Base-by-base conservation (phyloP, 371 early-diverging fungal species). In the Nematocida major region DNA sequence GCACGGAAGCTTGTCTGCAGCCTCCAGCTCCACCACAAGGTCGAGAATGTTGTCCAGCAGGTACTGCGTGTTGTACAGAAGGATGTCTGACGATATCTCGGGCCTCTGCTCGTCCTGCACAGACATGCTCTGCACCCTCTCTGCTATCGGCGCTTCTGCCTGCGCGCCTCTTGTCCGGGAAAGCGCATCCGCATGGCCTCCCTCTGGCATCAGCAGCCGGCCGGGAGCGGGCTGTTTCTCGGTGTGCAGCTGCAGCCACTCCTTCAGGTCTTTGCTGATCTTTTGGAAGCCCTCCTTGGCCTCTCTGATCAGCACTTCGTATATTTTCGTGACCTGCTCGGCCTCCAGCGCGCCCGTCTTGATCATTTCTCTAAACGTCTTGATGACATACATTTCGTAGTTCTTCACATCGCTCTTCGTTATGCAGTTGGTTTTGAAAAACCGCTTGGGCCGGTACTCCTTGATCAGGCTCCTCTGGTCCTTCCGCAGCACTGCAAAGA, bases 1-100 rank as follows among this genome's bases (percentile, higher is more conserved):
- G 43, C 85, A 88, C 9, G 88, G 88, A 0, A 86, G 81, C 79
- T 82, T 84, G 45, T 86, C 63, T 39, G 76, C 50, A 38, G 78
- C 66, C 54, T 84, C 79, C 38, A 87, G 80, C 38, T 67, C 68
- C 32, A 73, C 57, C 0, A 73, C 45, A 15, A 85, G 45, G 34
- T 76, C 73, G 11, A 82, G 63, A 3, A 85, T 78, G 65, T 83
- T 80, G 9, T 81, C 77, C 22, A 78, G 32, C 11, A 85, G 77
- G 51, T 82, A 78, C 7, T 79, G 66, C 28, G 38, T 50, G 65
- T 59, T 61, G 49, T 73, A 73, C 18, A 73, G 65, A 7, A 73
- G 51, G 9, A 63, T 73, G 34, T 73, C 76, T 48, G 76, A 54
- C 13, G 76, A 73, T 5, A 57, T 54, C 38, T 28, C 49, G 57